Conservation (phyloP, 805 yeast genomes). For the Debaryomyces prosopidis region DNA sequence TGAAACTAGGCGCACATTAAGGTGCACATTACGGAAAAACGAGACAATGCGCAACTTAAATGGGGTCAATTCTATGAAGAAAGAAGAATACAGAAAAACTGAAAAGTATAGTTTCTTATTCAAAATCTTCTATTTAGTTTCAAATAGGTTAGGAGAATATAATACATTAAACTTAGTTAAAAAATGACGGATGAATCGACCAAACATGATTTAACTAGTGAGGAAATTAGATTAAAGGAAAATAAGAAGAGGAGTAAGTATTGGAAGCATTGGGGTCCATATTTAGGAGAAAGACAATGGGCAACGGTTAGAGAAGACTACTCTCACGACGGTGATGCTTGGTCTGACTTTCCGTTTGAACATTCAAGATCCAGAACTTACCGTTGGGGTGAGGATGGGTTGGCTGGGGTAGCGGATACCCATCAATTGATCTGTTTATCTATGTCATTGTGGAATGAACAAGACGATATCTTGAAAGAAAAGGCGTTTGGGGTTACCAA, state of each 20-base stretch:
- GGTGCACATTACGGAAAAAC: no score
- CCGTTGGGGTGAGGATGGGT: slow-evolving; percentile 96
- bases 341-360: slow-evolving; percentile 86
- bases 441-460: slow-evolving; percentile 90
- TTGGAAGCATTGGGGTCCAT: slow-evolving; percentile 92
- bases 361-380: slow-evolving; percentile 78
- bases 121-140: no score
- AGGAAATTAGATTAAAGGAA: slow-evolving; percentile 37
- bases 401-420: slow-evolving; percentile 85
- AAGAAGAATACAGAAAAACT: no score
- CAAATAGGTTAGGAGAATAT: not conserved
- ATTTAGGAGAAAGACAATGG: slow-evolving; percentile 87
- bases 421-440: slow-evolving; percentile 74
- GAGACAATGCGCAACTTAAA: no score
- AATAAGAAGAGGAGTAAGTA: slow-evolving; percentile 43
- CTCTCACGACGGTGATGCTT: slow-evolving; percentile 82
- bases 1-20: no score
- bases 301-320: slow-evolving; percentile 87
- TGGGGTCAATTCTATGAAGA: no score
- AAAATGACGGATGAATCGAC: not conserved
- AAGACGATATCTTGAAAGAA: slow-evolving; percentile 83
- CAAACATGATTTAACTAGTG: slow-evolving; percentile 26
- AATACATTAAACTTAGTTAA: not conserved
- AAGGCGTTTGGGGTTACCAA: slow-evolving; percentile 87
- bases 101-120: no score